Conservation (phyloP, 768 basidiomycete genomes). For the Tricholoma hemisulphureum region DNA sequence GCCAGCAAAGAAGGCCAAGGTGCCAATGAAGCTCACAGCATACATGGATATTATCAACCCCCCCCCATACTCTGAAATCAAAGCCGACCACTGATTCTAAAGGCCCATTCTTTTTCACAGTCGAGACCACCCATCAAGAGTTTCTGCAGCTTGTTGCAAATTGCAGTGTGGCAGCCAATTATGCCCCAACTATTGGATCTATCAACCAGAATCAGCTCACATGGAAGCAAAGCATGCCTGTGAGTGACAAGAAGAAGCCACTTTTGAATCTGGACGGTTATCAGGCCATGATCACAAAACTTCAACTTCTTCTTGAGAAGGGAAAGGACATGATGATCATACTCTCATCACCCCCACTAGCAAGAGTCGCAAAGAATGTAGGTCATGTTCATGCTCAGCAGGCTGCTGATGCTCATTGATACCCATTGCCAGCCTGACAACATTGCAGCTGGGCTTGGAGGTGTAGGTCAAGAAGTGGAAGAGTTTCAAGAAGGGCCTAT, state of each 20-base stretch:
- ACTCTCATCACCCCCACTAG: not conserved
- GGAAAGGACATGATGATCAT: conserved; percentile 1
- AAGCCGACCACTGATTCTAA: not conserved
- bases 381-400: too few relatives aligned
- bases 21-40: too few relatives aligned
- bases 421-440: too few relatives aligned
- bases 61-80: not conserved
- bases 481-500: conserved; percentile 1
- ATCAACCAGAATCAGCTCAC: conserved; percentile 1
- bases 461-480: not conserved
- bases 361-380: not conserved
- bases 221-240: conserved; percentile 1
- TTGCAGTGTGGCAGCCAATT: too few relatives aligned
- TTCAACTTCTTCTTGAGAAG: not conserved
- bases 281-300: conserved; percentile 1
- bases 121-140: not conserved
- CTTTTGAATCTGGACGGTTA: not conserved
- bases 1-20: too few relatives aligned
- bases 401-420: too few relatives aligned
- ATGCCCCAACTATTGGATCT: too few relatives aligned
- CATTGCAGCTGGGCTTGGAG: too few relatives aligned
- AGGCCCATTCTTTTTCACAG: conserved; percentile 1
- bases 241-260: not conserved
- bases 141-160: not conserved
- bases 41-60: not conserved